Percentiles rank a stretch among this genome's conserved stretches.
Evolutionary conservation across 192 early-diverging fungal genomes (phyloP).

Genomic region (Dissophora ornata): DNA sequence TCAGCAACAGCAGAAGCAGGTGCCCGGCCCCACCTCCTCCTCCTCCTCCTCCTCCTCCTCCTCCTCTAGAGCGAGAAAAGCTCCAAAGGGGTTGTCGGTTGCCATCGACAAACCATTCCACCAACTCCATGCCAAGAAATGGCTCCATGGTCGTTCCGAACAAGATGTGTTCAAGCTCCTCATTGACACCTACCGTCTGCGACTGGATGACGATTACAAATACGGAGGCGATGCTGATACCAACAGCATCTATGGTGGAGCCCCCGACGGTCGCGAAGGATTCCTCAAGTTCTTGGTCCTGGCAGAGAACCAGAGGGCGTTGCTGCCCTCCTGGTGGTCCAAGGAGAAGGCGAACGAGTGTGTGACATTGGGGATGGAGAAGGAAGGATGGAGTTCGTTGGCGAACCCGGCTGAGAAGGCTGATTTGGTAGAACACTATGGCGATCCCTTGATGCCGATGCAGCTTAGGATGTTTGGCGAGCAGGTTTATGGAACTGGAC

Average conservation of each 20-base stretch:
- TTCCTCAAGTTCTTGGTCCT: conserved; percentile 12
- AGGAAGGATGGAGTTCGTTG: conserved; percentile 20
- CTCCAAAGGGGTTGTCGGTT: not conserved
- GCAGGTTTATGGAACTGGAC: conserved; percentile 24
- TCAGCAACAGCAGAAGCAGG: too few species aligned
- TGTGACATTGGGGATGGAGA: conserved; percentile 8
- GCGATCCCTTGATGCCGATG: conserved; percentile 33
- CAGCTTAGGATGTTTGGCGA: conserved; percentile 37
- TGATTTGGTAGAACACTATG: conserved; percentile 26
- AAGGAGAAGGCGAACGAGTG: conserved; percentile 10
- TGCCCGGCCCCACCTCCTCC: too few species aligned
- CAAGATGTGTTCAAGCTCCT: conserved; percentile 25
- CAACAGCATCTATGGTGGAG: conserved; percentile 23
- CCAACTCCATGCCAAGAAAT: not conserved
- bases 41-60: too few species aligned
- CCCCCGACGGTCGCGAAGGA: not conserved
- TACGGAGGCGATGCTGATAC: conserved; percentile 17
- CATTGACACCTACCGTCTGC: conserved; percentile 30
- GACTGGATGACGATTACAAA: conserved; percentile 31
- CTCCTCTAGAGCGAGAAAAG: too few species aligned
- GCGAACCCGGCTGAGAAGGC: conserved; percentile 5
- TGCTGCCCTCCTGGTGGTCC: conserved; percentile 30
- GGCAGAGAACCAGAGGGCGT: conserved; percentile 1
- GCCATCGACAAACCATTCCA: conserved; percentile 9
- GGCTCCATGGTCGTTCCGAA: conserved; percentile 23